Conservation (phyloP, 306 rosid genomes). For the Begonia fuchsioides region DNA sequence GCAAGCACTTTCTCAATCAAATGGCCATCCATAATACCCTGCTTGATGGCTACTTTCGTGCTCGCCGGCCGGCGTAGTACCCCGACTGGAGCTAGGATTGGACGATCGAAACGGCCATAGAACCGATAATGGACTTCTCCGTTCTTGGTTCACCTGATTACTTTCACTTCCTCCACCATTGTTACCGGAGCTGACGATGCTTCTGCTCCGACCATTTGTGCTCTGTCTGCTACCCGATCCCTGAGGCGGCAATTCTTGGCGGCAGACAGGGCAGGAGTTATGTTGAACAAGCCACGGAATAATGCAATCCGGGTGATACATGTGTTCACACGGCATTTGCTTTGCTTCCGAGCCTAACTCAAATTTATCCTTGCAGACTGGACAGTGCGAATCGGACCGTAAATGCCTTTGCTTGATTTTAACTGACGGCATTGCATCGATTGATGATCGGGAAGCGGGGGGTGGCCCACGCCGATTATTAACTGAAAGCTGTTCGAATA, state of each 20-base stretch:
- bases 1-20: not conserved
- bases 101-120: conserved; percentile 15
- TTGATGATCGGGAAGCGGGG: conserved; percentile 12
- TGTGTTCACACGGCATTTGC: conserved; percentile 15
- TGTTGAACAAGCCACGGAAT: conserved; percentile 16
- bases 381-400: conserved; percentile 12
- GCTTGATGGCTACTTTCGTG: conserved; percentile 1
- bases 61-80: not conserved
- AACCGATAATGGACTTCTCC: conserved; percentile 10
- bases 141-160: conserved; percentile 4
- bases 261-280: conserved; percentile 15
- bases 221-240: conserved; percentile 3
- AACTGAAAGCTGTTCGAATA: conserved; percentile 9
- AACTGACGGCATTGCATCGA: conserved; percentile 11
- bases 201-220: conserved; percentile 2
- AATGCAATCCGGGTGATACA: conserved; percentile 14
- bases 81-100: conserved; percentile 2
- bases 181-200: not conserved
- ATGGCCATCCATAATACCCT: conserved; percentile 6
- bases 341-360: conserved; percentile 13
- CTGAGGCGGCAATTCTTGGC: conserved; percentile 14
- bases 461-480: conserved; percentile 11
- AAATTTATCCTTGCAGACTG: conserved; percentile 14
- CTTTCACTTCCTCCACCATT: conserved; percentile 1
- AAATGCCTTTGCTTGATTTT: conserved; percentile 10